These are phyloP conservation scores for Pythium chondricola DNA, from an alignment of 352 stramenopile species.

Conservation along the genomic window DNA sequence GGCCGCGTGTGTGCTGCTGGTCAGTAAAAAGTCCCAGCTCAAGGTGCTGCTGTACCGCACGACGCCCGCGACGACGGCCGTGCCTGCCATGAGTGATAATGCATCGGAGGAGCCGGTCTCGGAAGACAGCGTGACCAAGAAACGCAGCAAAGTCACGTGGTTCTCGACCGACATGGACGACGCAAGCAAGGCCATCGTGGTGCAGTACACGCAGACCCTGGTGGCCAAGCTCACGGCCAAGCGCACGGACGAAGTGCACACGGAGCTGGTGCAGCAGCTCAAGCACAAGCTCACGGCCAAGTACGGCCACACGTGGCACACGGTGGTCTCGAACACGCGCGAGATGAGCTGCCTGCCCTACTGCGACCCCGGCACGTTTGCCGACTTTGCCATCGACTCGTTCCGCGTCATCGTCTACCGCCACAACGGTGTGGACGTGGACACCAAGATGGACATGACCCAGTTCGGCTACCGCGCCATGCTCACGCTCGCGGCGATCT, in stretches of 20 bases:
- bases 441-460: slow-evolving; percentile 50
- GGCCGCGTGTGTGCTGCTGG: slow-evolving; percentile 55
- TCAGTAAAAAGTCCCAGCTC: slow-evolving; percentile 51
- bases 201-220: slow-evolving; percentile 33
- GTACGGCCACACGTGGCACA: slow-evolving; percentile 72
- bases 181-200: slow-evolving; percentile 30
- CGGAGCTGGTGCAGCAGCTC: slow-evolving; percentile 45
- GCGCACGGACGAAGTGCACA: slow-evolving; percentile 25
- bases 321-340: slow-evolving; percentile 38
- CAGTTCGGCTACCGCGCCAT: slow-evolving; percentile 51
- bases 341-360: slow-evolving; percentile 60
- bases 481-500: slow-evolving; percentile 55
- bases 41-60: slow-evolving; percentile 75
- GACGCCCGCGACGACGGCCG: slow-evolving; percentile 28
- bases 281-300: slow-evolving; percentile 62
- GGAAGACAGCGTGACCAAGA: slow-evolving; percentile 5
- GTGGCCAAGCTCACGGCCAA: slow-evolving; percentile 29
- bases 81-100: slow-evolving; percentile 16
- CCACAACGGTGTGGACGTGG: slow-evolving; percentile 44
- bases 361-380: slow-evolving; percentile 30
- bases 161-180: slow-evolving; percentile 54
- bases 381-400: slow-evolving; percentile 47
- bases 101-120: slow-evolving; percentile 26
- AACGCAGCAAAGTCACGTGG: slow-evolving; percentile 40
- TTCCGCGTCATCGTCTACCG: slow-evolving; percentile 63